A percentile compares a stretch with the other conserved stretches of the same genome.
Evolutionary conservation across 306 rosid genomes (phyloP).

Genomic region (Pyrus bretschneideri): DNA sequence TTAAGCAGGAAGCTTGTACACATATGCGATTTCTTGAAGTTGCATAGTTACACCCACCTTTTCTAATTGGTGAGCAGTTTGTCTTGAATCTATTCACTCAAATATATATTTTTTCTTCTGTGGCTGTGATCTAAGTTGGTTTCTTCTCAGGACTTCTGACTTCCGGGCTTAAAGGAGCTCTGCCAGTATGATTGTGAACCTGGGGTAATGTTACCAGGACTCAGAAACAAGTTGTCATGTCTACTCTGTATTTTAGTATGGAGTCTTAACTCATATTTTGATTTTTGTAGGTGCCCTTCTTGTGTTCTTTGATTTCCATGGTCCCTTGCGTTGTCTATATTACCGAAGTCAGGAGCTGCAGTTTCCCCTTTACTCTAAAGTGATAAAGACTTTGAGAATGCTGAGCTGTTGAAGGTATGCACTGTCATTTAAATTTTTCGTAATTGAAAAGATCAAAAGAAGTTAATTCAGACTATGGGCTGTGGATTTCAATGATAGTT

Average conservation of each 20-base stretch:
- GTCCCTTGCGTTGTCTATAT: slow-evolving; percentile 13
- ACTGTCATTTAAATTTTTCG: not conserved
- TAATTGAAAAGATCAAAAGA: not conserved
- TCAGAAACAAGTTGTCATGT: not conserved
- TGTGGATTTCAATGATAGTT: not conserved
- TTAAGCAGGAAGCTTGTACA: slow-evolving; percentile 67
- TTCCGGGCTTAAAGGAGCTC: slow-evolving; percentile 31
- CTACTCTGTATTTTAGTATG: not conserved
- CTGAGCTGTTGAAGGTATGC: slow-evolving; percentile 51
- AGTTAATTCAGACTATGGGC: not conserved
- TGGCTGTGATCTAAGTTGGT: slow-evolving; percentile 14
- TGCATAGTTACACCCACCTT: slow-evolving; percentile 18
- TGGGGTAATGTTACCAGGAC: slow-evolving; percentile 18
- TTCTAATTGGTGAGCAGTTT: slow-evolving; percentile 43
- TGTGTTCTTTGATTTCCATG: slow-evolving; percentile 27
- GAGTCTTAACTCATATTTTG: not conserved
- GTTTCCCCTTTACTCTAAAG: slow-evolving; percentile 14
- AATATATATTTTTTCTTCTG: not conserved
- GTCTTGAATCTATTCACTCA: slow-evolving; percentile 5
- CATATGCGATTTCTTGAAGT: slow-evolving; percentile 76
- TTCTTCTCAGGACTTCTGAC: slow-evolving; percentile 27
- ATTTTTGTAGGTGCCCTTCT: slow-evolving; percentile 5
- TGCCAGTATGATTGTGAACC: slow-evolving; percentile 30
- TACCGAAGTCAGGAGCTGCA: slow-evolving; percentile 38
- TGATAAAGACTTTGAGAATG: slow-evolving; percentile 31